Evolutionary conservation across 1,284 basidiomycete genomes (phyloP), one percentile per base, ranked within the genome.

Genomic region (Ganoderma leucocontextum): DNA sequence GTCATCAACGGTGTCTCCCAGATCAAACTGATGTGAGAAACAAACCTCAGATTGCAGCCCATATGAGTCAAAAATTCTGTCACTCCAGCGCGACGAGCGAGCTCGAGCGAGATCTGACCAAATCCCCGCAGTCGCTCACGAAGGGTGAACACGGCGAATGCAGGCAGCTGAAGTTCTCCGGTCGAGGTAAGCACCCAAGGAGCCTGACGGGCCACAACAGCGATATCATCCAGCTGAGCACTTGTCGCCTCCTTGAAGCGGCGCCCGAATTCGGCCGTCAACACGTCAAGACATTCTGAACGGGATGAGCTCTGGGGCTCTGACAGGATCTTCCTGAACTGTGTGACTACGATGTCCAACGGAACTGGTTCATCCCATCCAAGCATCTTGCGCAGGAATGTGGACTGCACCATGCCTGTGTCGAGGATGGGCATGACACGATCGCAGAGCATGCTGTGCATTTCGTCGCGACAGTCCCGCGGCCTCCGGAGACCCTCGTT

Each of bases 301-400:
- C 39, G 49, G 49, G 60, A 19, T 4, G 7, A 7, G 47, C n/a
- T 15, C 3, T 39, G 33, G 44, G 64, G 29, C n/a, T 66, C 67
- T 6, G 55, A 29, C 15, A 73, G 60, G 12, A 72, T 33, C 19
- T 36, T 39, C 19, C 35, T 29, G 17, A 73, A 55, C 57, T 73
- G 73, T 35, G 64, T 36, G 36, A 60, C 60, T 19, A 74, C 15
- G n/a, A 60, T 62, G 10, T 62, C 61, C 9, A 72, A 25, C 12
- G 73, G 66, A 12, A 73, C 19, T 12, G 63, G 64, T 6, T 52
- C 19, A 57, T 69, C 29, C 72, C 73, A 74, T 1, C 69, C 68
- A 29, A 74, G 65, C 19, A 52, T 52, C 25, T 22, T 5, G 4
- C 68, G 67, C 10, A 74, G 62, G 22, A 41, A 44, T 42, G 8